Evolutionary conservation across 2,329 filamentous ascomycete genomes (phyloP).

Genomic region (Scopulariopsis brevicaulis): DNA sequence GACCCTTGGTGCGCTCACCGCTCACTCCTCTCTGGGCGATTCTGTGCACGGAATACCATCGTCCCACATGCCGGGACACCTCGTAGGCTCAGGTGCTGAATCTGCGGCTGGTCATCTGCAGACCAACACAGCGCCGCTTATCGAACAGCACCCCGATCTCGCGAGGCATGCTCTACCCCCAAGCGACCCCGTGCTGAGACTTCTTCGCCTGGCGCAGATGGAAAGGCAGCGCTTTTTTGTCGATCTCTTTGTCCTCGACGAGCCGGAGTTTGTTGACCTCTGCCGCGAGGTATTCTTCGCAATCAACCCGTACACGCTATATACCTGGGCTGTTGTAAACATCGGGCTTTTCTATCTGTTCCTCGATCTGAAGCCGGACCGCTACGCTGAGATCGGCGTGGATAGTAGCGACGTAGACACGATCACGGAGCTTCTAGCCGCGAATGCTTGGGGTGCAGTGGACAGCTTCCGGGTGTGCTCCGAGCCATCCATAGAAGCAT

Average conservation of each 20-base stretch:
- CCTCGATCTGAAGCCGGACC: neutral
- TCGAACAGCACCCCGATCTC: neutral
- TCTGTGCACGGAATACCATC: neutral
- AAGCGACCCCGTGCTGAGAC: neutral
- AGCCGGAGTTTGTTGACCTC: neutral
- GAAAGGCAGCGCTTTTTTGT: neutral
- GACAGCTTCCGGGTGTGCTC: neutral
- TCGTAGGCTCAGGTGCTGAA: neutral
- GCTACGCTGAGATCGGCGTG: neutral
- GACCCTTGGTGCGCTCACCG: neutral
- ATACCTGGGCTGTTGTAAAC: neutral
- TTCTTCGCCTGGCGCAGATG: neutral
- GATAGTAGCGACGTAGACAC: neutral
- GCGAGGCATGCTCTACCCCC: neutral
- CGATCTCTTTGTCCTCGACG: neutral
- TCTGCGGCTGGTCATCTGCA: neutral
- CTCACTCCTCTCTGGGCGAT: neutral
- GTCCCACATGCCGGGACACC: neutral
- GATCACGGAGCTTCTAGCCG: neutral
- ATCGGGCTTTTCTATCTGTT: neutral
- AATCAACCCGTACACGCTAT: neutral
- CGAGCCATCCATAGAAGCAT: neutral
- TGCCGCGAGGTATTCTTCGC: neutral
- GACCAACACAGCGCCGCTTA: neutral
- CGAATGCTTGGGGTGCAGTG: neutral